A percentile compares a stretch with the other conserved stretches of the same genome.
Conservation (phyloP, 495 filamentous ascomycete genomes). For the Aspergillus indologenus region DNA sequence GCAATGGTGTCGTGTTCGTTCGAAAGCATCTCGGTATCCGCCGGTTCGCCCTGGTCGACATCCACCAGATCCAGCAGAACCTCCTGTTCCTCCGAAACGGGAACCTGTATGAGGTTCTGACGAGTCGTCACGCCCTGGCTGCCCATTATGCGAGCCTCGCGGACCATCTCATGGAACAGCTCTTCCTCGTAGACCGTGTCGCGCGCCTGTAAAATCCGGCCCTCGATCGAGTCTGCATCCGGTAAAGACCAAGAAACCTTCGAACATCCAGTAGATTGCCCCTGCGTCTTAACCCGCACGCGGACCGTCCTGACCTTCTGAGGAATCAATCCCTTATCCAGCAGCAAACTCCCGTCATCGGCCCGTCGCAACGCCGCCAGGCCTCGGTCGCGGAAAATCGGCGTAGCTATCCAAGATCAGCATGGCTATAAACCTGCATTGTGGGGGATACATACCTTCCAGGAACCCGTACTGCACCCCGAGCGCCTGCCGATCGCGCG, state of each 20-base stretch:
- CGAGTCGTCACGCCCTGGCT: conserved; percentile 62
- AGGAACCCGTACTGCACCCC: conserved; percentile 87
- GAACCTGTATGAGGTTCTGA: conserved; percentile 56
- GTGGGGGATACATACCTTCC: conserved; percentile 49
- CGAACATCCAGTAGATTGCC: conserved; percentile 41
- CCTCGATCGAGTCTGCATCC: conserved; percentile 46
- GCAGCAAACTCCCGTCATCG: conserved; percentile 66
- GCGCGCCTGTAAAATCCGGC: conserved; percentile 73
- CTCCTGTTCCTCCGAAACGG: conserved; percentile 50
- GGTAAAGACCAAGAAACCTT: conserved; percentile 34
- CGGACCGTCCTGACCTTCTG: conserved; percentile 60
- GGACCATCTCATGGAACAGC: conserved; percentile 84
- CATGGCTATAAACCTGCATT: neutral
- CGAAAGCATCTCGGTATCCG: conserved; percentile 8
- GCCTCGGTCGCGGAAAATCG: conserved; percentile 73
- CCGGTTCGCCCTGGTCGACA: conserved; percentile 38
- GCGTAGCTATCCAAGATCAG: conserved; percentile 48
- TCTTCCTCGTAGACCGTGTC: conserved; percentile 91
- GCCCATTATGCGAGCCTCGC: conserved; percentile 70
- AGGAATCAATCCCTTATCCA: conserved; percentile 65
- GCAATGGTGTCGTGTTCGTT: conserved; percentile 42
- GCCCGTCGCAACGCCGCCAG: conserved; percentile 72
- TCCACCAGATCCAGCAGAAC: conserved; percentile 65
- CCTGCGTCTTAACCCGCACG: conserved; percentile 51
- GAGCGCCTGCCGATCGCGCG: conserved; percentile 68